Base-by-base conservation (phyloP, 2,329 filamentous ascomycete genomes). In the Aureobasidium sp. region DNA sequence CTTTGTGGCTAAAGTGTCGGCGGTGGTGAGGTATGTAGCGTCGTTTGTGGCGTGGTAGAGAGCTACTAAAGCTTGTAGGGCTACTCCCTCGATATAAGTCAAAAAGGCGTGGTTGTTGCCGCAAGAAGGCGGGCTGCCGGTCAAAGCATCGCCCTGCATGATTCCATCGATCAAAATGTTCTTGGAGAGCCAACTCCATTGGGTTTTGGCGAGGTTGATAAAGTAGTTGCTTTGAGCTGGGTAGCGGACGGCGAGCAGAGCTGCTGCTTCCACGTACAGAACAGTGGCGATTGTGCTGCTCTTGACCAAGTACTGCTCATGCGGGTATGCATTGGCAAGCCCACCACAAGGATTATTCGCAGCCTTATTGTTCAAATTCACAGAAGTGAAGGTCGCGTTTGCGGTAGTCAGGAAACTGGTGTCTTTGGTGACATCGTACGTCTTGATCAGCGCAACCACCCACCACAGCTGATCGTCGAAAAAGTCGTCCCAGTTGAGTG, bases 41-140 rank as follows among this genome's bases (percentile, higher is more conserved):
- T 75, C 66, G 31, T 63, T 60, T 0, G 70, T 71, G 0, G 74
- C 79, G 39, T 67, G 70, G 64, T 75, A 74, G 20, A 85, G 74
- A 65, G 86, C 82, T 2, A 81, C 79, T 0, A 87, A 76, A 0
- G 79, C 84, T 14, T 81, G 77, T 7, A 87, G 78, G 25, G 87
- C 77, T 1, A 87, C 82, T 9, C 85, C 85, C 70, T 87, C 84
- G 66, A 85, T 85, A 70, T 85, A 85, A 0, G 79, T 68, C 68
- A 70, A 70, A 20, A 70, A 66, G 11, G 67, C 74, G 58, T 77
- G 76, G 62, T 84, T 84, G 67, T 82, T 81, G 39, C 77, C 70
- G 71, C 84, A 87, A 48, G 75, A 79, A 27, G 70, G 66, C 8
- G 67, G 66, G 14, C 74, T 72, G 12, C 52, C 42, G 22, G 48